A percentile compares a stretch with the other conserved stretches of the same genome.
phyloP scores from a whole-genome alignment of 2,329 filamentous ascomycete species.

The Ilyonectria robusta region DNA sequence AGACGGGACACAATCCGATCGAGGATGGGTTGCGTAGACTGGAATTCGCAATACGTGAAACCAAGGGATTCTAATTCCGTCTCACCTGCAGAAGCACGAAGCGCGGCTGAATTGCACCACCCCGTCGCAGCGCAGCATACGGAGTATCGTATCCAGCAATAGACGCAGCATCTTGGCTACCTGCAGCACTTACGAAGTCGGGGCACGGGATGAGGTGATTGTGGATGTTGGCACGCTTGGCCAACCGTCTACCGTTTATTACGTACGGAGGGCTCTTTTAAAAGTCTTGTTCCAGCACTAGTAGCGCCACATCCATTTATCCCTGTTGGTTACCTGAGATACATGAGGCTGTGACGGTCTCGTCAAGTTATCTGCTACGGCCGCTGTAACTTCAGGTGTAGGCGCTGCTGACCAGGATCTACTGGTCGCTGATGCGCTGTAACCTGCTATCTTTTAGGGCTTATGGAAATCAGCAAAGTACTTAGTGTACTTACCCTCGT shows the following conservation, averaged over 20 bases:
- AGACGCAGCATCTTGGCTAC: slow-evolving; percentile 8
- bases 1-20: not conserved
- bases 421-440: no score
- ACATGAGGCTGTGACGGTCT: no score
- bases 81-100: slow-evolving; percentile 26
- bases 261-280: no score
- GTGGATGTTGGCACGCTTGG: slow-evolving; percentile 1
- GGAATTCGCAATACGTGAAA: slow-evolving; percentile 22
- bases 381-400: no score
- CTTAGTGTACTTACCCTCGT: no score
- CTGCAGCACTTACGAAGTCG: slow-evolving; percentile 25
- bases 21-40: slow-evolving; percentile 10
- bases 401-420: no score
- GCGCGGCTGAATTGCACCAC: not conserved
- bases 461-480: no score
- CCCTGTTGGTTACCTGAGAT: no score
- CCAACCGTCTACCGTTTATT: not conserved
- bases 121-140: not conserved
- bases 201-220: slow-evolving; percentile 27
- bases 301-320: no score
- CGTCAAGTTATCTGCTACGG: no score
- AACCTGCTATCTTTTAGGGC: no score
- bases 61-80: slow-evolving; percentile 6
- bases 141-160: not conserved
- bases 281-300: no score